Base-by-base conservation (phyloP, 768 basidiomycete genomes). In the Termitomyces sp. region DNA sequence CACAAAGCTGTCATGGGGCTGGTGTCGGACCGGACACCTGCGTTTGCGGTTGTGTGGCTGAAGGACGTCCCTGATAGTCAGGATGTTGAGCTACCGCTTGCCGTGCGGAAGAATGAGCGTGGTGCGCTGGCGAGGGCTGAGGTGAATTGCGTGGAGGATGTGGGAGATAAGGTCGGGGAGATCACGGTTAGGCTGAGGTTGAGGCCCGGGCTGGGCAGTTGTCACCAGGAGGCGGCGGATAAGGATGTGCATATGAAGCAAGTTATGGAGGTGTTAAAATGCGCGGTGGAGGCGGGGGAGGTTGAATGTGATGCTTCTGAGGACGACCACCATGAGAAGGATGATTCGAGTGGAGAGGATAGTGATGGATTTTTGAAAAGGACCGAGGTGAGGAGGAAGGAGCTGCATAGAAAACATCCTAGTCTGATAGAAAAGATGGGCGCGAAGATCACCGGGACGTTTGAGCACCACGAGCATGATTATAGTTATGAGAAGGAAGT, bases 351-450 rank as follows among this genome's bases (percentile, higher is more conserved):
- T 43, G 68, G 64, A 6, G 62, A 60, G 20, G 69, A 72, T 38
- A 65, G 58, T 26, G 63, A 65, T 22, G 48, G 52, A 4, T 52
- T 50, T 12, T 16, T 44, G n/a, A 5, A 59, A 51, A 35, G 51
- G 36, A 32, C 54, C 2, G 50, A 36, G 8, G 18, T 22, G 24
- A 20, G 13, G 26, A 26, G 26, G 26, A 26, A 26, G 51, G 75
- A 79, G 62, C 65, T 81, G 58, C 78, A 80, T 63, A 68, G 74
- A 48, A 79, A 83, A 63, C 80, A 88, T 64, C 77, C 82, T 5
- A 85, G 86, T 2, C 67, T 88, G 49, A 84, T 86, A 7, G 73
- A 70, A 33, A 73, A 72, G 28, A 48, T 79, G 6, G 75, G 75
- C 40, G 67, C 73, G 45, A 76, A 74, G 64, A 70, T 82, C 48